These are phyloP conservation scores for Penicillium aurantiogriseum DNA, from an alignment of 2,329 filamentous ascomycete species.

Conservation along the genomic window DNA sequence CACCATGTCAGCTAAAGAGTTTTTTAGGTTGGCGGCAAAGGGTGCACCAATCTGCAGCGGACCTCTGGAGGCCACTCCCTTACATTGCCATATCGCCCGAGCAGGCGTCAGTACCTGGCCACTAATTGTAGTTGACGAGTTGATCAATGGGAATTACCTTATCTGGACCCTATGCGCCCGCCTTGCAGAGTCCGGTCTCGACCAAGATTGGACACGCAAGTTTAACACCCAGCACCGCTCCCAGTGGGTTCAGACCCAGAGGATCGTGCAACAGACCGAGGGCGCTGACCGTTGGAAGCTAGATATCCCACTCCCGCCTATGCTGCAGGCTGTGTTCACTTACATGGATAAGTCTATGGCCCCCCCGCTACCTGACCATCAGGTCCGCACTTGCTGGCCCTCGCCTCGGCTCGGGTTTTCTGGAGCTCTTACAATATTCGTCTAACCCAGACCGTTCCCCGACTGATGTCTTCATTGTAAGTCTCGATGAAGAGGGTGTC, in stretches of 20 bases:
- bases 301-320: not conserved
- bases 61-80: not conserved
- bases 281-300: not conserved
- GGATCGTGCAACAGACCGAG: not conserved
- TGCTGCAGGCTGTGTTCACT: not conserved
- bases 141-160: not conserved
- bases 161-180: not conserved
- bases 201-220: not conserved
- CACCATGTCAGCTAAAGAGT: not conserved
- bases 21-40: not conserved
- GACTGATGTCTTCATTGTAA: not conserved
- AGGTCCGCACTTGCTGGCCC: not conserved
- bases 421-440: not conserved
- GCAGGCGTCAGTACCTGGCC: not conserved
- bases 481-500: not conserved
- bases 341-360: not conserved
- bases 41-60: not conserved
- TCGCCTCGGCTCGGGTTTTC: not conserved
- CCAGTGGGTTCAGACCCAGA: not conserved
- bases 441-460: not conserved
- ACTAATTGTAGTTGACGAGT: not conserved
- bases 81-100: not conserved
- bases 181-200: not conserved
- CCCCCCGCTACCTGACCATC: not conserved
- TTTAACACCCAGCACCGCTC: not conserved